A percentile compares a stretch with the other conserved stretches of the same genome.
These are phyloP conservation scores for Eleusine coracana DNA, from an alignment of 176 grass and related monocot genomes.

Conservation along the genomic window DNA sequence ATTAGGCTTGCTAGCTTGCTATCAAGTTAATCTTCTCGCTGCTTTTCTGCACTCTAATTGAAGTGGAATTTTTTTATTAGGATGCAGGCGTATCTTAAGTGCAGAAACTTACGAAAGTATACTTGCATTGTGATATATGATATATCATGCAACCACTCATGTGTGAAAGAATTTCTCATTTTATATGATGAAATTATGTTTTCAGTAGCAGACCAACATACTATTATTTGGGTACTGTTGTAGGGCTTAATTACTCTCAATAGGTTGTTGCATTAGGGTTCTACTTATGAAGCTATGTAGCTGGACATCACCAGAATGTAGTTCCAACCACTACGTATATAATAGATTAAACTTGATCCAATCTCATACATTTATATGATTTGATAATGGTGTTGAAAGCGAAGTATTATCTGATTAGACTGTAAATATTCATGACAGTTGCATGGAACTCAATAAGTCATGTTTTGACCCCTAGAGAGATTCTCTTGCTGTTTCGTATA, in stretches of 20 bases:
- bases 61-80: not conserved
- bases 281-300: not conserved
- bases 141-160: too few relatives aligned
- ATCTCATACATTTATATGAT: slow-evolving; percentile 32
- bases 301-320: slow-evolving; percentile 42
- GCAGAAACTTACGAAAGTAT: not conserved
- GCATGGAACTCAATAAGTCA: slow-evolving; percentile 15
- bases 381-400: slow-evolving; percentile 32
- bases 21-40: not conserved
- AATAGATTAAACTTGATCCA: slow-evolving; percentile 8
- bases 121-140: not conserved
- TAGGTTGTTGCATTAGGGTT: slow-evolving; percentile 11
- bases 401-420: slow-evolving; percentile 32
- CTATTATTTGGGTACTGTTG: not conserved
- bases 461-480: not conserved
- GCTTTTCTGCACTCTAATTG: not conserved
- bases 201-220: not conserved
- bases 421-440: slow-evolving; percentile 10
- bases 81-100: not conserved
- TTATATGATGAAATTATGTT: not conserved
- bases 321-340: slow-evolving; percentile 47
- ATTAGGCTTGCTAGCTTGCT: not conserved
- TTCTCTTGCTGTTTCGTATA: slow-evolving; percentile 25
- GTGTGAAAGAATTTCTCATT: not conserved
- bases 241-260: not conserved